Evolutionary conservation across 129 eudicot genomes (phyloP), one percentile per base, ranked within the genome.

Genomic region (Heracleum sosnowskyi): DNA sequence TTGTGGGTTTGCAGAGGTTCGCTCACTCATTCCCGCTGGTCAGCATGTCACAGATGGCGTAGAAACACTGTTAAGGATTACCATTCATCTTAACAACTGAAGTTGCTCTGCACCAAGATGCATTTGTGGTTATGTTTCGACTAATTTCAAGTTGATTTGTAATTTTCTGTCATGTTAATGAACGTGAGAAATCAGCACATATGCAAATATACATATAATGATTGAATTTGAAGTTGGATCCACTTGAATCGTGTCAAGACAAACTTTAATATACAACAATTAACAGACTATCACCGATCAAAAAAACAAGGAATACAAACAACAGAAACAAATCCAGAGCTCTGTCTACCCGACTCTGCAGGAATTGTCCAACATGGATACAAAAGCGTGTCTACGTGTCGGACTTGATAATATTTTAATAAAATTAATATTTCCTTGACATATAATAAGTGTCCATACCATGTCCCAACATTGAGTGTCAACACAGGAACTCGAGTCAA

Each of bases 1-100:
- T 17, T 91, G 98, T 39, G 98, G 98, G 49, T 95, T 95, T 66
- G 98, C 97, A 4, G 98, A 95, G 91, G 46, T 95, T 75, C 87
- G 98, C 36, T 85, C 98, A 17, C 91, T 95, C 49, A 87, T 95
- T 63, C 98, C 98, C 0, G 84, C 96, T 4, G 98, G 97, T 45
- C 98, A 95, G 85, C 86, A 83, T 51, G 90, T 91, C 22, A 81
- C 83, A 4, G 98, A 95, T 82, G 98, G 98, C 0, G 91, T 87
- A 1, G 92, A 95, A 91, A 85, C 96, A 15, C 78, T 95, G 90
- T 78, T 95, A 68, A 91, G 98, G 92, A 84, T 95, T n/a, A 79
- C 90, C n/a, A 85, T 95, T 5, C 96, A 91, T 82, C 96, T 95
- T 75, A 82, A 79, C 34, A 87, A 90, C 85, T 90, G 82, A 88